Evolutionary conservation across 768 basidiomycete species (phyloP).

Genomic region (Boletellus emodensis): DNA sequence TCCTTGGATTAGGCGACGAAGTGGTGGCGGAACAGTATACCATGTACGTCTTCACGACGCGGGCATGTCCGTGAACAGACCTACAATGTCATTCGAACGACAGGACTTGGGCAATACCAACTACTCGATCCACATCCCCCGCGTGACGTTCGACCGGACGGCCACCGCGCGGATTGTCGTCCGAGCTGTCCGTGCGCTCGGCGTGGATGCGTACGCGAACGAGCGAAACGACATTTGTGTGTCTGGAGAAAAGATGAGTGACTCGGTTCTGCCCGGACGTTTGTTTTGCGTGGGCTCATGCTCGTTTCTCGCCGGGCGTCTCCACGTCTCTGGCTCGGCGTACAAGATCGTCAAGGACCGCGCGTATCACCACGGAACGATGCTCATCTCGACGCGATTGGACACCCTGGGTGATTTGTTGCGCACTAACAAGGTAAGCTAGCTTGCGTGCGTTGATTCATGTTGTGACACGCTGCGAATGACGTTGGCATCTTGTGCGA

Average conservation of each 20-base stretch:
- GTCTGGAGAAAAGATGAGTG: slow-evolving; percentile 82
- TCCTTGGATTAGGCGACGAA: slow-evolving; percentile 79
- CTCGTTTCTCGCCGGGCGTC: slow-evolving; percentile 9
- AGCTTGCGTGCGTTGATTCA: background rate
- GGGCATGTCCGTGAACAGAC: background rate
- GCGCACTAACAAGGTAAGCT: slow-evolving; percentile 56
- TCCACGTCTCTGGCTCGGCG: slow-evolving; percentile 92
- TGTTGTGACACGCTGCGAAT: background rate
- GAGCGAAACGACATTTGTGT: slow-evolving; percentile 91
- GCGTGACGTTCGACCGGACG: slow-evolving; percentile 73
- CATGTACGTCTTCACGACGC: slow-evolving; percentile 56
- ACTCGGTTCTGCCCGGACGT: too few relatives aligned
- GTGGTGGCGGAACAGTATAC: slow-evolving; percentile 95
- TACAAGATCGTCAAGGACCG: slow-evolving; percentile 90
- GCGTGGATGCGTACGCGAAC: slow-evolving; percentile 74
- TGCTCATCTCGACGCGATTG: slow-evolving; percentile 86
- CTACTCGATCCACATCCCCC: slow-evolving; percentile 89
- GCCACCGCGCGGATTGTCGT: slow-evolving; percentile 75
- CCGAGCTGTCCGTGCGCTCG: slow-evolving; percentile 71
- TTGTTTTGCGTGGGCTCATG: background rate
- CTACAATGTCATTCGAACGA: background rate
- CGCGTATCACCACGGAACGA: slow-evolving; percentile 97
- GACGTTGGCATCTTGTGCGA: background rate
- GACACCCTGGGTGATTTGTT: slow-evolving; percentile 70
- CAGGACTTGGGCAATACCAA: slow-evolving; percentile 98